Percentiles rank a stretch among this genome's conserved stretches.
phyloP scores from a whole-genome alignment of 139 green algal species.

The Diplosphaera chodatii region DNA sequence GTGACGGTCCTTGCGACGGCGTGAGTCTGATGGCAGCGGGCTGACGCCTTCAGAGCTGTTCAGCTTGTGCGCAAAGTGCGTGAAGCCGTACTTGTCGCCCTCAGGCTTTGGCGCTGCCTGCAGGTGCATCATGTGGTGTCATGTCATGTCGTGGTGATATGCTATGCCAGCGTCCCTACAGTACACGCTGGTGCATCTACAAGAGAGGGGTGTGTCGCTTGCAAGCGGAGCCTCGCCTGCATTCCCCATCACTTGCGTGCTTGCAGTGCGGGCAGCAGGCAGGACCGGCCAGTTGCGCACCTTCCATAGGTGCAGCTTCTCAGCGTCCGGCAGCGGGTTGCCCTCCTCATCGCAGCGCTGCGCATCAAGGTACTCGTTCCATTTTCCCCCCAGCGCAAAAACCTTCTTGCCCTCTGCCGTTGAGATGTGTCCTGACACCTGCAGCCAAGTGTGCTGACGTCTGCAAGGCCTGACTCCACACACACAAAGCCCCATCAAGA shows the following conservation, averaged over 20 bases:
- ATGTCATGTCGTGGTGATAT: no score
- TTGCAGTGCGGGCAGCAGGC: no score
- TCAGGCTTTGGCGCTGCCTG: constrained; percentile 61
- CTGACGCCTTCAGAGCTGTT: constrained; percentile 51
- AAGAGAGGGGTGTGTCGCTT: no score
- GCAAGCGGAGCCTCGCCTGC: no score
- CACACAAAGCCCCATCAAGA: no score
- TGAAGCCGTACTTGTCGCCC: constrained; percentile 87
- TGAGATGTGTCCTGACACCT: constrained; percentile 55
- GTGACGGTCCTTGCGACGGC: constrained; percentile 51
- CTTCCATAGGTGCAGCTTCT: constrained; percentile 65
- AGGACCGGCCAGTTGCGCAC: no score
- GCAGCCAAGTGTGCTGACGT: no score
- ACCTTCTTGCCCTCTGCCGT: constrained; percentile 59
- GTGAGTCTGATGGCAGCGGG: constrained; percentile 73
- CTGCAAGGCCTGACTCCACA: no score
- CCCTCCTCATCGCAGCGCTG: constrained; percentile 65
- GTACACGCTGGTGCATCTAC: no score
- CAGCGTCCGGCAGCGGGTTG: constrained; percentile 34
- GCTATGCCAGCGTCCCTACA: no score
- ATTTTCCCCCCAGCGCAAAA: constrained; percentile 71
- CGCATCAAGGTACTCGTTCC: constrained; percentile 72
- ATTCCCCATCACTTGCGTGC: no score
- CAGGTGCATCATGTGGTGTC: no score
- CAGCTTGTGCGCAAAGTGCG: constrained; percentile 77